Evolutionary conservation across 2,329 filamentous ascomycete species (phyloP).

Genomic region (Ascochyta koolunga): DNA sequence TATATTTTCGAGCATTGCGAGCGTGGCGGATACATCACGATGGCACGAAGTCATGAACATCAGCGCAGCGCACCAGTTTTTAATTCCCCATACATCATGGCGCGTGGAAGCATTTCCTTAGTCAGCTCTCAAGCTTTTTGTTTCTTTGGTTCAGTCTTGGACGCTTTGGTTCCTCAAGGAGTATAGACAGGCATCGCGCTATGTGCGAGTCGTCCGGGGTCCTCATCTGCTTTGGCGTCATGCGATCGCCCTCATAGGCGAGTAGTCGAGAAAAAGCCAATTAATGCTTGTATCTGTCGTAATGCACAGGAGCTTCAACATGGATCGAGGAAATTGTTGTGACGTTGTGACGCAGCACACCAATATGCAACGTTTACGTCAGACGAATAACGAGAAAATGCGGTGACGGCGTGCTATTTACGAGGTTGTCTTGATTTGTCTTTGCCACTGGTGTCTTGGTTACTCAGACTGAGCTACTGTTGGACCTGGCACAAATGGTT

Average conservation of each 20-base stretch:
- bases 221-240: constrained; percentile 11
- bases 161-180: constrained; percentile 20
- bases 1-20: constrained; percentile 44
- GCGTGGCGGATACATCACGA: constrained; percentile 40
- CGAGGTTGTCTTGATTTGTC: not conserved
- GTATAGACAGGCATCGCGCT: constrained; percentile 28
- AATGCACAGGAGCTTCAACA: not conserved
- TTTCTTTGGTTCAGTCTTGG: constrained; percentile 17
- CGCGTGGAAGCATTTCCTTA: constrained; percentile 17
- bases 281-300: constrained; percentile 33
- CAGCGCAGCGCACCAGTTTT: constrained; percentile 24
- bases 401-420: not conserved
- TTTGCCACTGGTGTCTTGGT: not conserved
- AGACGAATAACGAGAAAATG: not conserved
- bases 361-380: not conserved
- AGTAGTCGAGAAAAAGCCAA: constrained; percentile 27
- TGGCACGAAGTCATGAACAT: constrained; percentile 46
- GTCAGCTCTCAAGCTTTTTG: constrained; percentile 18
- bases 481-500: not conserved
- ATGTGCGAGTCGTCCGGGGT: constrained; percentile 20
- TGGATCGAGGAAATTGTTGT: not conserved
- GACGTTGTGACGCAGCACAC: not conserved
- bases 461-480: not conserved
- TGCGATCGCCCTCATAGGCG: constrained; percentile 5
- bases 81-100: constrained; percentile 28